Percentiles rank a stretch among this genome's conserved stretches.
Evolutionary conservation across 495 filamentous ascomycete species (phyloP).

Genomic region (Pyrenopolyporus hunteri): DNA sequence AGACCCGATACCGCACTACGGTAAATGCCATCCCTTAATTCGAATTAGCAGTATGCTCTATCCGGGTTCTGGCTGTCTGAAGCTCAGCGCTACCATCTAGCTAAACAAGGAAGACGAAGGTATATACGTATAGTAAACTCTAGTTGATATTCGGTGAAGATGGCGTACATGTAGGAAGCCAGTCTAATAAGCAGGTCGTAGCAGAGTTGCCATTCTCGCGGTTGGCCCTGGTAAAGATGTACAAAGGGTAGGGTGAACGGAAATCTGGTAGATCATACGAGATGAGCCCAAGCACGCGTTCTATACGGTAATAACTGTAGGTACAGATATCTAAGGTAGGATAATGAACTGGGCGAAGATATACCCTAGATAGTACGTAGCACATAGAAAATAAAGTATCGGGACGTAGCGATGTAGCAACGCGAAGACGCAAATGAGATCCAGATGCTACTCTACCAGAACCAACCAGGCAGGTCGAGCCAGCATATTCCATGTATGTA

Average conservation of each 20-base stretch:
- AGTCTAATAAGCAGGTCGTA: conserved; percentile 8
- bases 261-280: conserved; percentile 25
- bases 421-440: conserved; percentile 8
- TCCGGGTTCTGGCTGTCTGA: background rate
- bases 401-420: background rate
- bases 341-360: too few relatives aligned
- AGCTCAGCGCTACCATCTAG: too few relatives aligned
- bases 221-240: conserved; percentile 15
- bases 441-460: conserved; percentile 27
- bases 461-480: conserved; percentile 28
- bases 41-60: conserved; percentile 2
- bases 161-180: background rate
- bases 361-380: too few relatives aligned
- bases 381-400: too few relatives aligned
- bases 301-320: too few relatives aligned
- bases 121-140: too few relatives aligned
- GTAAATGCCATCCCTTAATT: background rate
- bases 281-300: background rate
- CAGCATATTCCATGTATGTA: background rate
- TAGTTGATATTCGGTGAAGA: conserved; percentile 16
- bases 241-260: background rate
- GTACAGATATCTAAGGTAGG: too few relatives aligned
- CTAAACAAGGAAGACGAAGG: background rate
- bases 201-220: conserved; percentile 11
- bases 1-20: background rate